Conservation (phyloP, 116 monocot genomes). For the Thalassia testudinum region DNA sequence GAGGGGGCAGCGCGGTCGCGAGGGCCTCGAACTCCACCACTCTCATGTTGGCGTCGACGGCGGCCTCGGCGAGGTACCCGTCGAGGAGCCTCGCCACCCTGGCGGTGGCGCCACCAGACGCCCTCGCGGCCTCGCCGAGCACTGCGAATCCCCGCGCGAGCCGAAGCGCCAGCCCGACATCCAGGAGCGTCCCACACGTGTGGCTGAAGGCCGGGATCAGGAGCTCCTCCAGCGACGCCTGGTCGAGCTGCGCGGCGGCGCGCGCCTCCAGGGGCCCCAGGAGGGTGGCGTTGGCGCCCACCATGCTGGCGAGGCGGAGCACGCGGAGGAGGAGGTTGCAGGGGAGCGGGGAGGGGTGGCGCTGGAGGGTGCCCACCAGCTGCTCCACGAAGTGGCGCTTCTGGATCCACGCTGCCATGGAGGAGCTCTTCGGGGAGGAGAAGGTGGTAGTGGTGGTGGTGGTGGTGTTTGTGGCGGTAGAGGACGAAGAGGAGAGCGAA, state of each 20-base stretch:
- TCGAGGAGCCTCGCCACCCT: constrained; percentile 69
- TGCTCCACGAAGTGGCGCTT: constrained; percentile 52
- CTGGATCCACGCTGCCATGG: constrained; percentile 64
- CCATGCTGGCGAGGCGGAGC: constrained; percentile 57
- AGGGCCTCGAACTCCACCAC: constrained; percentile 58
- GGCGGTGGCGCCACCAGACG: constrained; percentile 34
- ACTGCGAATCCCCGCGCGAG: constrained; percentile 30
- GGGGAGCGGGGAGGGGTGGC: constrained; percentile 20
- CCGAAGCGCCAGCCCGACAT: constrained; percentile 45
- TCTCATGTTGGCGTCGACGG: constrained; percentile 39
- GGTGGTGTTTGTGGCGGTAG: constrained; percentile 31
- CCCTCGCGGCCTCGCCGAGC: constrained; percentile 16
- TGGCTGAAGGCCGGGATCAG: constrained; percentile 89
- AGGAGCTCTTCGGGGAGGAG: constrained; percentile 1
- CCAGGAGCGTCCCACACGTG: constrained; percentile 56
- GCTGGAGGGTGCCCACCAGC: constrained; percentile 22
- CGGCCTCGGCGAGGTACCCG: constrained; percentile 62
- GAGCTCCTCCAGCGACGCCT: constrained; percentile 46
- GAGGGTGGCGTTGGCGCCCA: constrained; percentile 27
- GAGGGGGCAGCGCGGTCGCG: constrained; percentile 38
- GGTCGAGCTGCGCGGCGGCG: constrained; percentile 44
- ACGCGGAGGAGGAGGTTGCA: constrained; percentile 54
- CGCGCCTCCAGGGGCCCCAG: constrained; percentile 41
- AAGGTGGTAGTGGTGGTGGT: constrained; percentile 45
- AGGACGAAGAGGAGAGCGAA: background rate